Percentiles rank a stretch among this genome's conserved stretches.
Evolutionary conservation across 176 grass and related monocot genomes (phyloP).

Genomic region (Aegilops bicornis): DNA sequence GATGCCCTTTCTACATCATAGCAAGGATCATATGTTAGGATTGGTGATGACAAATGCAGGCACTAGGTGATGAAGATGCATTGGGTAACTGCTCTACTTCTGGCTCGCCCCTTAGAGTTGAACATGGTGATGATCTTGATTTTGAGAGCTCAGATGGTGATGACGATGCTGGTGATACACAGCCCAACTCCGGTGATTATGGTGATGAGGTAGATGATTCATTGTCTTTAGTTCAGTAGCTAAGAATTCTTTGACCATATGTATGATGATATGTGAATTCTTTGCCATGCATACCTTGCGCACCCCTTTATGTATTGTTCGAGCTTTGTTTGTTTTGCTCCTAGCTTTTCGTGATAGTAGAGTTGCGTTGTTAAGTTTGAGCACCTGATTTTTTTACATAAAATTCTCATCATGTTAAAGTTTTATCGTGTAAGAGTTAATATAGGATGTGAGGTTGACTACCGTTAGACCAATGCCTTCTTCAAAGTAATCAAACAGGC

Average conservation of each 20-base stretch:
- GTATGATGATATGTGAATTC: neutral
- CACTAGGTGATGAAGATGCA: slow-evolving; percentile 33
- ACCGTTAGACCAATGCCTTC: neutral
- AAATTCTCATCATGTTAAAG: neutral
- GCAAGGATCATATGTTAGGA: neutral
- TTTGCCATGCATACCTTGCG: neutral
- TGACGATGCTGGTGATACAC: neutral
- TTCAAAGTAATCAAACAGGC: neutral
- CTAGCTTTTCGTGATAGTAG: neutral
- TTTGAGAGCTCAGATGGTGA: neutral
- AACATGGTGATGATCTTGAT: neutral
- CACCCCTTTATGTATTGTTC: neutral
- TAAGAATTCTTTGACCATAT: neutral
- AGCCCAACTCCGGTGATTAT: neutral
- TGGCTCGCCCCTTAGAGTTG: slow-evolving; percentile 11
- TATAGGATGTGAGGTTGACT: neutral
- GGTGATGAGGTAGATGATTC: neutral
- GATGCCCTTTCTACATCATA: neutral
- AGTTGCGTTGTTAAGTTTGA: neutral
- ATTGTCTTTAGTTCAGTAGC: neutral
- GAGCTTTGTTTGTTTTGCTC: neutral
- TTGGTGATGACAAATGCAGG: slow-evolving; percentile 40
- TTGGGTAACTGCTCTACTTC: slow-evolving; percentile 19
- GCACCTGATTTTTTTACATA: neutral
- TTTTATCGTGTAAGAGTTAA: neutral